Evolutionary conservation across 2,329 filamentous ascomycete species (phyloP).

Genomic region (Penicillium sp.): DNA sequence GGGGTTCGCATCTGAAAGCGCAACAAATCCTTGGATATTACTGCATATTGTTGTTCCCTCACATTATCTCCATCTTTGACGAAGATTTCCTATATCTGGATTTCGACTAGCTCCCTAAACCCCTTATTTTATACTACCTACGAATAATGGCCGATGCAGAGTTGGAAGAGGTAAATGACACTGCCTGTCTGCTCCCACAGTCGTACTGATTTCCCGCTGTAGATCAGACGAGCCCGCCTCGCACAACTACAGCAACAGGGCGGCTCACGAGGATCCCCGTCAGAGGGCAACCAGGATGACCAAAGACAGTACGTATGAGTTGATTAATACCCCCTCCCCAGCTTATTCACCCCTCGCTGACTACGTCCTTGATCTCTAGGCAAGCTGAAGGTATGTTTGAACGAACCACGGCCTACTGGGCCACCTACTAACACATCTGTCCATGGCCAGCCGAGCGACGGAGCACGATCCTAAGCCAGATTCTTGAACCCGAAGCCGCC

Average conservation of each 20-base stretch:
- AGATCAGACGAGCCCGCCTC: slow-evolving; percentile 91
- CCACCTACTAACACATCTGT: slow-evolving; percentile 4
- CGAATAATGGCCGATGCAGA: slow-evolving; percentile 66
- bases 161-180: slow-evolving; percentile 61
- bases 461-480: slow-evolving; percentile 75
- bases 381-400: slow-evolving; percentile 37
- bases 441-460: slow-evolving; percentile 36
- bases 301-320: slow-evolving; percentile 63
- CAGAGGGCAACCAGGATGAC: slow-evolving; percentile 63
- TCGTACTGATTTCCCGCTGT: slow-evolving; percentile 14
- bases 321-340: neutral
- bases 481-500: slow-evolving; percentile 90
- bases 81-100: neutral
- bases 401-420: neutral
- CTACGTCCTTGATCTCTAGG: slow-evolving; percentile 22
- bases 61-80: no score
- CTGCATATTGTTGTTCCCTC: neutral
- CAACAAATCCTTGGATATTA: slow-evolving; percentile 8
- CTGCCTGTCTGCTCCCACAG: neutral
- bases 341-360: neutral
- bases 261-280: slow-evolving; percentile 52
- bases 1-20: slow-evolving; percentile 25
- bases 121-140: neutral
- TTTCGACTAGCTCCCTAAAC: neutral
- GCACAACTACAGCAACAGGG: slow-evolving; percentile 84